phyloP scores from a whole-genome alignment of 192 early-diverging fungal genomes.

The Geosiphon pyriformis region DNA sequence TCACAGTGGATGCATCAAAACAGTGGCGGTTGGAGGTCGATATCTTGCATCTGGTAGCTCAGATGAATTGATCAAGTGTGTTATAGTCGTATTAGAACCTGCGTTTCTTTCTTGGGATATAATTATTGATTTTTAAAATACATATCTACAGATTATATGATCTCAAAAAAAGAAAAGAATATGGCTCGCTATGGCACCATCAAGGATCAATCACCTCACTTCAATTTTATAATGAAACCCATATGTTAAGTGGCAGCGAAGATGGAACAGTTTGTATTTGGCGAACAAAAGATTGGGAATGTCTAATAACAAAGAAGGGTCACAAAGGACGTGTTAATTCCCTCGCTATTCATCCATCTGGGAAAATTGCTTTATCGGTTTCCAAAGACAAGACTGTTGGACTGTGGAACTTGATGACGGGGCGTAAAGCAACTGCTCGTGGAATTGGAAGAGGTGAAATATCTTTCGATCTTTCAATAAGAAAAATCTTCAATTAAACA shows the following conservation, averaged over 20 bases:
- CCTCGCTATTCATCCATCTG: conserved; percentile 90
- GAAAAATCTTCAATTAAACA: not conserved
- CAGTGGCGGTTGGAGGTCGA: conserved; percentile 66
- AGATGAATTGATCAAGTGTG: conserved; percentile 85
- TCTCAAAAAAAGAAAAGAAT: conserved; percentile 77
- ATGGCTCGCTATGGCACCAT: conserved; percentile 89
- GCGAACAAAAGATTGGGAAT: conserved; percentile 96
- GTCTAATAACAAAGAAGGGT: conserved; percentile 79
- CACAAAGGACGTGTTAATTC: conserved; percentile 72
- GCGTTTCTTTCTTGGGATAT: not conserved
- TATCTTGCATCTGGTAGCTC: conserved; percentile 92
- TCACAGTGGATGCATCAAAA: conserved; percentile 91
- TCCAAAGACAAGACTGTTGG: conserved; percentile 61
- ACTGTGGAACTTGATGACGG: conserved; percentile 75
- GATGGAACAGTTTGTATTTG: conserved; percentile 87
- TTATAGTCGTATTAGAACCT: not conserved
- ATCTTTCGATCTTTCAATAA: not conserved
- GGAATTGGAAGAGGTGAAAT: conserved; percentile 39
- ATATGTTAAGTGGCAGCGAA: conserved; percentile 86
- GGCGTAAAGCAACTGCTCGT: conserved; percentile 56
- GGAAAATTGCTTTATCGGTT: conserved; percentile 88
- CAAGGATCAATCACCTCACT: conserved; percentile 84
- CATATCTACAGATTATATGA: conserved; percentile 65
- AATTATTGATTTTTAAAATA: not conserved
- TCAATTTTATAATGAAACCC: conserved; percentile 73